Evolutionary conservation across 805 yeast genomes (phyloP).

Genomic region (Saccharomycopsis microspora): DNA sequence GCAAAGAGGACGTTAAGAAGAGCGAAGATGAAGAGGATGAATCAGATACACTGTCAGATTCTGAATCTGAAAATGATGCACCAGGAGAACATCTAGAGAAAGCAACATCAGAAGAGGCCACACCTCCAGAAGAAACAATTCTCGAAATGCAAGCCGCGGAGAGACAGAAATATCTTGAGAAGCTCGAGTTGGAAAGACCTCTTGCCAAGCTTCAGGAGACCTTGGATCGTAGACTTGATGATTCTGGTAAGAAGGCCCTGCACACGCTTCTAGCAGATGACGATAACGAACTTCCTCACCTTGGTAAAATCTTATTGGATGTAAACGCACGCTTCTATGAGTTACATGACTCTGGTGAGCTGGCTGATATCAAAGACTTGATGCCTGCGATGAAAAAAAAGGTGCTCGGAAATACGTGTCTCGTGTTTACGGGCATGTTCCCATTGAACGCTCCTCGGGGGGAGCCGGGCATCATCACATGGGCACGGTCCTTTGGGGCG

Average conservation of each 20-base stretch:
- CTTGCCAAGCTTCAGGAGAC: slow-evolving; percentile 72
- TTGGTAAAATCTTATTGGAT: slow-evolving; percentile 48
- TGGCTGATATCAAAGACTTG: slow-evolving; percentile 58
- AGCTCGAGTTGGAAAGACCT: slow-evolving; percentile 75
- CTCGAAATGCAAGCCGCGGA: slow-evolving; percentile 24
- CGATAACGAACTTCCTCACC: slow-evolving; percentile 59
- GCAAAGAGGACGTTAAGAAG: slow-evolving; percentile 21
- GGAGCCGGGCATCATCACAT: slow-evolving; percentile 75
- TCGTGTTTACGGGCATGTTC: slow-evolving; percentile 81
- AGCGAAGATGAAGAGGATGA: slow-evolving; percentile 21
- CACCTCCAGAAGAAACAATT: slow-evolving; percentile 5
- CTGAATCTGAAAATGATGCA: not conserved
- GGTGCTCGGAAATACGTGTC: slow-evolving; percentile 56
- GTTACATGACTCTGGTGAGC: slow-evolving; percentile 24
- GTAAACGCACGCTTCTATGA: slow-evolving; percentile 63
- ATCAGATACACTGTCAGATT: slow-evolving; percentile 18
- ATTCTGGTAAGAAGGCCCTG: slow-evolving; percentile 20
- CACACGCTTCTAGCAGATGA: slow-evolving; percentile 60
- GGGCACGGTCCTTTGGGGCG: slow-evolving; percentile 93
- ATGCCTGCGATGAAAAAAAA: slow-evolving; percentile 63
- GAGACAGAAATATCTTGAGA: slow-evolving; percentile 43
- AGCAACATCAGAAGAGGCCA: slow-evolving; percentile 13
- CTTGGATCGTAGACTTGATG: slow-evolving; percentile 33
- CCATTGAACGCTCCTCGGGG: slow-evolving; percentile 55
- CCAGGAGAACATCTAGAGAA: not conserved